Evolutionary conservation across 2,329 filamentous ascomycete species (phyloP), one percentile per base, ranked within the genome.

Genomic region (Niveomyces coronatus): DNA sequence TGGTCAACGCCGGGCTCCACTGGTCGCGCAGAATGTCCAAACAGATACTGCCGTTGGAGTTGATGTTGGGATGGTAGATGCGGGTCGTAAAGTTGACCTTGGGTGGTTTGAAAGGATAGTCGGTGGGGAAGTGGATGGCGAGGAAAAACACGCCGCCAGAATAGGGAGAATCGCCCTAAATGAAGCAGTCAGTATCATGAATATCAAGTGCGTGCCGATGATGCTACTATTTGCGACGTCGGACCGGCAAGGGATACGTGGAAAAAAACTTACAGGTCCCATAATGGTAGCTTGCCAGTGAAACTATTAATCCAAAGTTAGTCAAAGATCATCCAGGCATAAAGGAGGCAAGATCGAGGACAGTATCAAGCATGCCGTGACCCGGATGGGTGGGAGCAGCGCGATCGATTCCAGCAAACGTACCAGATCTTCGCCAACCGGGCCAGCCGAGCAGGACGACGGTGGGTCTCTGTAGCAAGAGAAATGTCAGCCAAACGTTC

Each of bases 271-370:
- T 79, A 94, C 86, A 62, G 91, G 91, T 67, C 91, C 91, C 91
- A 98, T 98, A 63, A 98, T 98, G 37, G 91, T 98, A 57, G 91
- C 91, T 81, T 98, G 91, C 91, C 91, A 98, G 79, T 96, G 91
- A 62, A 98, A 98, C 89, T 98, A 54, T 54, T 41, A 2, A 27
- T 9, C n/a, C 6, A 31, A 27, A 7, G 37, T 29, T 13, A 51
- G 61, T 42, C 59, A 51, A 34, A 15, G 33, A 17, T 47, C 16
- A 15, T 35, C 47, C 31, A 20, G 33, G 40, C 2, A 28, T 36
- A 16, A 19, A n/a, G 4, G 14, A 15, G 8, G n/a, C n/a, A 29
- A 20, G 15, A 16, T 19, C 16, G 37, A n/a, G 16, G 32, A n/a
- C n/a, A n/a, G n/a, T n/a, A n/a, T n/a, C n/a, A n/a, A n/a, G n/a